A percentile compares a stretch with the other conserved stretches of the same genome.
Conservation (phyloP, 441 rosid species). For the Arabidopsis hybrid region DNA sequence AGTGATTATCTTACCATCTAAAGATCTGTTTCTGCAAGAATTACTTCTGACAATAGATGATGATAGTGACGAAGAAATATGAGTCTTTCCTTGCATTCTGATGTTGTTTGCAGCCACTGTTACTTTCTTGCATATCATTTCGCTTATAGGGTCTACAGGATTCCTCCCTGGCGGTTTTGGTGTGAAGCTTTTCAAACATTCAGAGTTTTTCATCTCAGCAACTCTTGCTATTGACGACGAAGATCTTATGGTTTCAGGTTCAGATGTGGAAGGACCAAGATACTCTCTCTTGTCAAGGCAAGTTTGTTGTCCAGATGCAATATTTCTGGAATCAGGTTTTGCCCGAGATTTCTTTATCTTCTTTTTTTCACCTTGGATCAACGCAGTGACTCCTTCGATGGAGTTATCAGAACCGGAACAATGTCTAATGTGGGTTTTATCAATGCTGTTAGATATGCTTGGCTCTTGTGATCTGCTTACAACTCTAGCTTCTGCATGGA, state of each 20-base stretch:
- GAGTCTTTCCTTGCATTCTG: constrained; percentile 47
- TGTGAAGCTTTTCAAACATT: constrained; percentile 7
- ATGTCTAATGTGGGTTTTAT: not conserved
- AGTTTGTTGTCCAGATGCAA: not conserved
- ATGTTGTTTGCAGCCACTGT: constrained; percentile 56
- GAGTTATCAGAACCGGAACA: constrained; percentile 3
- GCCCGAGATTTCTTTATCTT: constrained; percentile 18
- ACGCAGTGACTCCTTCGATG: constrained; percentile 13
- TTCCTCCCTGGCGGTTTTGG: constrained; percentile 23
- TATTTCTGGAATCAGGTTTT: constrained; percentile 7
- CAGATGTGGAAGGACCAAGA: constrained; percentile 21
- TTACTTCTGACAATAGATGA: constrained; percentile 48
- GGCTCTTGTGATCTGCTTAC: constrained; percentile 29
- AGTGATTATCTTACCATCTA: constrained; percentile 26
- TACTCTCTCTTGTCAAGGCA: constrained; percentile 24
- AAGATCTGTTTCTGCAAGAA: constrained; percentile 33
- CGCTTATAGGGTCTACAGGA: constrained; percentile 12
- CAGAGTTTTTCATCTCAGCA: constrained; percentile 10
- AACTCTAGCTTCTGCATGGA: constrained; percentile 36
- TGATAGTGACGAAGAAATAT: constrained; percentile 31
- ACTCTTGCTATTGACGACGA: constrained; percentile 28
- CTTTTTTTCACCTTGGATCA: constrained; percentile 23
- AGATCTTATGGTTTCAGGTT: constrained; percentile 31
- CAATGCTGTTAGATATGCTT: constrained; percentile 22
- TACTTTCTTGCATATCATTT: constrained; percentile 51